A percentile compares a stretch with the other conserved stretches of the same genome.
These are phyloP conservation scores for Climacium dendroides DNA, from an alignment of 225 moss, liverwort and hornwort genomes.

Conservation along the genomic window DNA sequence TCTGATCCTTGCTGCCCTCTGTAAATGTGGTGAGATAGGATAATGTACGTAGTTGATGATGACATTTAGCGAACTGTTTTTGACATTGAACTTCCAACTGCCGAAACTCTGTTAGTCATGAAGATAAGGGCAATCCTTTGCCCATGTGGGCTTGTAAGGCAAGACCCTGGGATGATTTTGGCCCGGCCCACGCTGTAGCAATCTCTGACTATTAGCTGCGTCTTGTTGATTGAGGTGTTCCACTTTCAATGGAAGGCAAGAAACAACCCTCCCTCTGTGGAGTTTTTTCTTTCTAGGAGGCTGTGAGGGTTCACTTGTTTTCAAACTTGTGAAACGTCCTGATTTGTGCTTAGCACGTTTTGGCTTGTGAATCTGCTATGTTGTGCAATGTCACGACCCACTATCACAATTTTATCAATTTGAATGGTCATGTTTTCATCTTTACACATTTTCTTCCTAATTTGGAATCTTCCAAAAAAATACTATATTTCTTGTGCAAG, in stretches of 20 bases:
- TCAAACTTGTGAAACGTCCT: not conserved
- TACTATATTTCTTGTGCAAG: not conserved
- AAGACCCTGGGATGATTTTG: not conserved
- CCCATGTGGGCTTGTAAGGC: not conserved
- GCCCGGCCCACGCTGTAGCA: not conserved
- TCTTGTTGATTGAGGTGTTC: constrained; percentile 1
- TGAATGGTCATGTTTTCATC: not conserved
- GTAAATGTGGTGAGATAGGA: constrained; percentile 1
- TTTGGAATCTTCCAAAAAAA: not conserved
- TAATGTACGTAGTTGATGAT: not conserved
- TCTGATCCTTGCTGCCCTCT: constrained; percentile 4
- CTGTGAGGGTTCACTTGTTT: not conserved
- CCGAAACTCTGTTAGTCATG: not conserved
- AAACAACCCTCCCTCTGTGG: not conserved
- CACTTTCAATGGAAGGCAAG: not conserved
- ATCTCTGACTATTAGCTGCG: not conserved
- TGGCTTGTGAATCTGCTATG: not conserved
- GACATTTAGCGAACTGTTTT: not conserved
- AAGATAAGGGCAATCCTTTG: constrained; percentile 9
- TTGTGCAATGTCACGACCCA: not conserved
- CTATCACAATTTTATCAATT: not conserved
- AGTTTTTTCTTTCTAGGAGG: not conserved
- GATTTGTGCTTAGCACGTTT: not conserved
- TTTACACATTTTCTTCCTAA: too few relatives aligned
- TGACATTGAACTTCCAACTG: not conserved